Conservation (phyloP, 1,139 yeast genomes). For the Zygosaccharomyces pseudobailii region DNA sequence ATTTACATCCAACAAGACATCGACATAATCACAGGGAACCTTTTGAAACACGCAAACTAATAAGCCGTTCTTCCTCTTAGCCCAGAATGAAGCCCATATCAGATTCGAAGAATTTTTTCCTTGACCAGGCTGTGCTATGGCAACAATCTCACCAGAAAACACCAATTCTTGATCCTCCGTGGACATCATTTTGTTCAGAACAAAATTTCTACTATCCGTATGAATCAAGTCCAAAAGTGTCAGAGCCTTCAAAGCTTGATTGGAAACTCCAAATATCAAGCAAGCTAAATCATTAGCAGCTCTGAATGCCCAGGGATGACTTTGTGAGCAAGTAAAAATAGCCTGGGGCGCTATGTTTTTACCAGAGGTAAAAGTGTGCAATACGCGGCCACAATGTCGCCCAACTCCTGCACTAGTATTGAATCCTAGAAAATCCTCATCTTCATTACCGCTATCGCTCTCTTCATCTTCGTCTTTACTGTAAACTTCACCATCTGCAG, state of each 20-base stretch:
- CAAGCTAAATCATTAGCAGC: slow-evolving; percentile 91
- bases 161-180: slow-evolving; percentile 40
- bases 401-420: slow-evolving; percentile 16
- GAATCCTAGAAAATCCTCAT: slow-evolving; percentile 8
- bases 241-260: slow-evolving; percentile 54
- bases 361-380: slow-evolving; percentile 59
- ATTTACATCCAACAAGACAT: slow-evolving; percentile 42
- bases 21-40: slow-evolving; percentile 76
- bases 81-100: slow-evolving; percentile 87
- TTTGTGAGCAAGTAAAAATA: slow-evolving; percentile 71
- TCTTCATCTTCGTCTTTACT: slow-evolving; percentile 7
- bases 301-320: slow-evolving; percentile 73
- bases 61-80: slow-evolving; percentile 64
- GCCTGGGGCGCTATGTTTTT: slow-evolving; percentile 73
- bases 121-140: slow-evolving; percentile 43
- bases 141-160: slow-evolving; percentile 53
- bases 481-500: slow-evolving; percentile 9
- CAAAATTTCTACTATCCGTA: slow-evolving; percentile 65
- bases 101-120: slow-evolving; percentile 39
- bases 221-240: slow-evolving; percentile 74
- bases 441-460: slow-evolving; percentile 13
- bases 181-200: slow-evolving; percentile 49
- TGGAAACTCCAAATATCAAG: slow-evolving; percentile 76
- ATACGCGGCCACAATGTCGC: slow-evolving; percentile 32
- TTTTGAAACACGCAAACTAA: slow-evolving; percentile 85